Evolutionary conservation across 2,329 filamentous ascomycete genomes (phyloP), one percentile per base, ranked within the genome.

Genomic region (Macrophomina pseudophaseolina): DNA sequence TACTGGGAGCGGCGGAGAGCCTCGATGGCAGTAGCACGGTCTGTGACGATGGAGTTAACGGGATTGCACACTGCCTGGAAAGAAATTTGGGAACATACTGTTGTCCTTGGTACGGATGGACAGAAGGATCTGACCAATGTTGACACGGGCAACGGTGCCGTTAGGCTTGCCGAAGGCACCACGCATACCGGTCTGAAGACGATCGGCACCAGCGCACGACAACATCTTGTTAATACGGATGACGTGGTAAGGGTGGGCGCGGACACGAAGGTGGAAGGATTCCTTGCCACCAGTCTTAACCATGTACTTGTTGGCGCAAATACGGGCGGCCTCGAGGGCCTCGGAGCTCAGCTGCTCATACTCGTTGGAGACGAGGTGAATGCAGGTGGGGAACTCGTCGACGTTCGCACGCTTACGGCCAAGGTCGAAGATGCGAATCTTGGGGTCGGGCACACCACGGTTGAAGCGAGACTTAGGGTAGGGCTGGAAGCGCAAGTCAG

Each of bases 151-250:
- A 80, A 99, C 95, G 79, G 89, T 91, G 82, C 95, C 95, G 89
- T 98, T 97, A 84, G 95, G 95, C 91, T 99, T 99, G 82, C 95
- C 95, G 90, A 93, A 99, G 78, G 95, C 95, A 90, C 95, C 95
- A 91, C 95, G 94, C 95, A 99, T 99, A 88, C 95, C 95, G 77
- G 95, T 99, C 87, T 99, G 95, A 85, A 99, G 88, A 91, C 95
- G 93, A 98, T 99, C 95, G 90, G 95, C 95, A 89, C 95, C 95
- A 80, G 95, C 95, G 85, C 95, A 99, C 82, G 95, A 98, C 93
- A 99, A 94, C 95, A 99, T 99, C 92, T 99, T 99, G 93, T 99
- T 99, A 94, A 99, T 99, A 86, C 95, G 95, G 88, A 99, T 91
- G 86, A 99, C 95, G 89, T 99, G 95, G 93, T 92, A 99, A 75